Conservation (phyloP, 805 yeast genomes). For the Sungouiozyma ichnusensis region DNA sequence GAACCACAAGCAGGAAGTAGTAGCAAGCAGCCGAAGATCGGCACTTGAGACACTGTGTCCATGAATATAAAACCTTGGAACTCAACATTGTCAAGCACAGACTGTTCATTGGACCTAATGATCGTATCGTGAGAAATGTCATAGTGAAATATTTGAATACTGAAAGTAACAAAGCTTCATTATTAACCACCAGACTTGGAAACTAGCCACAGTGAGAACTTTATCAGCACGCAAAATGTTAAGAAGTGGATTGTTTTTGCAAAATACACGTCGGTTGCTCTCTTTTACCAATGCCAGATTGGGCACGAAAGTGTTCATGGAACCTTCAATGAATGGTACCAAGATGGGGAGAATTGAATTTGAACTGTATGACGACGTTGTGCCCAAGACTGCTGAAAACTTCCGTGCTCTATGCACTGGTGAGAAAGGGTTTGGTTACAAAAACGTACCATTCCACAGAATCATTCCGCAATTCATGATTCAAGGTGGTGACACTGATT, state of each 20-base stretch:
- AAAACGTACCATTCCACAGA: constrained; percentile 82
- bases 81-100: too few species aligned
- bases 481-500: constrained; percentile 88
- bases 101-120: too few species aligned
- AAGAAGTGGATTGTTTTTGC: background rate
- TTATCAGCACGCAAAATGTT: too few species aligned
- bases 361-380: constrained; percentile 31
- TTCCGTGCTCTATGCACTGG: constrained; percentile 81
- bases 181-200: too few species aligned
- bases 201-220: too few species aligned
- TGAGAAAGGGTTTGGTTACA: constrained; percentile 82
- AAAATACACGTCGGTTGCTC: constrained; percentile 33
- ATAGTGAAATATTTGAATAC: background rate
- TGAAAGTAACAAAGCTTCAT: too few species aligned
- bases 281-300: constrained; percentile 37
- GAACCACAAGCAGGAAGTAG: too few species aligned
- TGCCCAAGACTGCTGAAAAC: constrained; percentile 73
- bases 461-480: constrained; percentile 92
- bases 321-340: constrained; percentile 45
- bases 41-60: too few species aligned
- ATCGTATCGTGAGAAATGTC: too few species aligned
- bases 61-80: too few species aligned
- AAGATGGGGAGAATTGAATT: constrained; percentile 30
- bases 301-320: constrained; percentile 48
- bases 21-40: too few species aligned